Evolutionary conservation across 148 eudicot genomes (phyloP).

Genomic region (Chenopodium berlandieri): DNA sequence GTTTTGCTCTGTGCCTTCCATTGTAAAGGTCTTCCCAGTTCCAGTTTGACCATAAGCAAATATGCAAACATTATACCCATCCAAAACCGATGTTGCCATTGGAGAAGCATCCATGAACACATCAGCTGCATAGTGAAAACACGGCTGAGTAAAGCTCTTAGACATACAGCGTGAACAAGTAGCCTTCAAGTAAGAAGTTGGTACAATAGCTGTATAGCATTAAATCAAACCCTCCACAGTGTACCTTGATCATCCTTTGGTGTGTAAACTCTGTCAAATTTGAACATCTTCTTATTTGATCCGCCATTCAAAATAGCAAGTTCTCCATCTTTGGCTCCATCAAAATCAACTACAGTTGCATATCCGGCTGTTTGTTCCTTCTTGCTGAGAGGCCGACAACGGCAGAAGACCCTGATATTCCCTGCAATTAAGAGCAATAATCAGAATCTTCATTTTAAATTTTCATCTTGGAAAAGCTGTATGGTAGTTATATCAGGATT

Average conservation of each 20-base stretch:
- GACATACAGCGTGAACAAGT: slow-evolving; percentile 1
- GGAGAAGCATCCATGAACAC: slow-evolving; percentile 91
- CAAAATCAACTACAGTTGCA: slow-evolving; percentile 72
- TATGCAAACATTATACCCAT: slow-evolving; percentile 93
- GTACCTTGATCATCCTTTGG: slow-evolving; percentile 93
- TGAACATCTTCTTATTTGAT: slow-evolving; percentile 64
- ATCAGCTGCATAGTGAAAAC: slow-evolving; percentile 51
- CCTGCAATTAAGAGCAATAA: slow-evolving; percentile 47
- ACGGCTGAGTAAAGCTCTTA: background rate
- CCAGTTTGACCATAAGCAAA: slow-evolving; percentile 99
- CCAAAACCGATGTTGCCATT: slow-evolving; percentile 84
- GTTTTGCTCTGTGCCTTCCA: slow-evolving; percentile 84
- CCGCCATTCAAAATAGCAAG: slow-evolving; percentile 55
- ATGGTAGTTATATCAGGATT: background rate
- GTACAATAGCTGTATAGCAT: no score
- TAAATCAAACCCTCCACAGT: background rate
- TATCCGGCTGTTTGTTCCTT: slow-evolving; percentile 49
- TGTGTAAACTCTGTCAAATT: slow-evolving; percentile 78
- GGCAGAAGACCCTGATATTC: slow-evolving; percentile 89
- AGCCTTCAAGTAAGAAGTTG: background rate
- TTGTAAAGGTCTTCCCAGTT: slow-evolving; percentile 93
- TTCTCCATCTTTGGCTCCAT: slow-evolving; percentile 85
- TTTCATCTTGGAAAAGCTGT: background rate
- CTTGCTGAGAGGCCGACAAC: slow-evolving; percentile 84
- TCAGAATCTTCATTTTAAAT: slow-evolving; percentile 26